phyloP scores from a whole-genome alignment of 176 grass and related monocot genomes.

The Ananas comosus region DNA sequence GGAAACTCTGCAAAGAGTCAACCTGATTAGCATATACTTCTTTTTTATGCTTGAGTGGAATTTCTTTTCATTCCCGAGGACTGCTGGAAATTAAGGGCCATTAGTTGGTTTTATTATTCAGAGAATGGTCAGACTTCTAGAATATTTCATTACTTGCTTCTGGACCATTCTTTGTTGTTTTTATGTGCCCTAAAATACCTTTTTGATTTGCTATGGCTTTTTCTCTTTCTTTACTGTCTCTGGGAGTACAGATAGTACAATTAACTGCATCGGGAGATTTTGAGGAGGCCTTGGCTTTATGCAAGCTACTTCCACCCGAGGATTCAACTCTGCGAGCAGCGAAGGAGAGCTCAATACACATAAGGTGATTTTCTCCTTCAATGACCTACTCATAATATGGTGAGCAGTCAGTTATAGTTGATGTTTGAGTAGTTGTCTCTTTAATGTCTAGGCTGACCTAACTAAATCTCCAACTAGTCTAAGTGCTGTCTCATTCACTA shows the following conservation, averaged over 20 bases:
- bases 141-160: background rate
- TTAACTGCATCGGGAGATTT: slow-evolving; percentile 97
- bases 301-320: slow-evolving; percentile 94
- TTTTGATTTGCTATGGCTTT: background rate
- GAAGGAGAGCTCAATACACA: slow-evolving; percentile 97
- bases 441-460: no score
- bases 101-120: background rate
- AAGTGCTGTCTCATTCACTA: background rate
- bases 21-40: no score
- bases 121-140: background rate
- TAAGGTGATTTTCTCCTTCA: slow-evolving; percentile 46
- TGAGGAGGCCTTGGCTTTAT: slow-evolving; percentile 87
- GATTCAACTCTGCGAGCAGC: slow-evolving; percentile 88
- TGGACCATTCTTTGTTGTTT: no score
- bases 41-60: background rate
- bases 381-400: slow-evolving; percentile 1
- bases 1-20: no score
- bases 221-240: slow-evolving; percentile 5
- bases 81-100: background rate
- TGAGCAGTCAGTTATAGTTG: slow-evolving; percentile 12
- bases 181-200: background rate
- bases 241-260: slow-evolving; percentile 82
- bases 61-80: background rate
- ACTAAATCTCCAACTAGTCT: background rate
- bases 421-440: background rate